A percentile compares a stretch with the other conserved stretches of the same genome.
phyloP scores from a whole-genome alignment of 2,329 filamentous ascomycete species.

The Pezicula carpinea region DNA sequence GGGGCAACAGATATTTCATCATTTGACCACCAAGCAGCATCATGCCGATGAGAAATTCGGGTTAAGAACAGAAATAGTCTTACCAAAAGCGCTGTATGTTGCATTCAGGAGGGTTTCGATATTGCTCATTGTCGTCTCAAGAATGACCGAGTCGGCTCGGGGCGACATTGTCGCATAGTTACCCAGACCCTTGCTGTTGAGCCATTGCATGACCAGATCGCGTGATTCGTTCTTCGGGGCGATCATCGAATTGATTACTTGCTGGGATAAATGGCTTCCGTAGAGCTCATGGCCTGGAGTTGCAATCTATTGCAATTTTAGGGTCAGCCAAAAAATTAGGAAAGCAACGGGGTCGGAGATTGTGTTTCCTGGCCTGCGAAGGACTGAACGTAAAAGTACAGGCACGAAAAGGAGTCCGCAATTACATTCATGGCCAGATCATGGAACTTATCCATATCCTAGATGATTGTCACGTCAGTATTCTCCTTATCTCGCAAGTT shows the following conservation, averaged over 20 bases:
- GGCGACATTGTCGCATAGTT: slow-evolving; percentile 39
- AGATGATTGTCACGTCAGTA: too few relatives aligned
- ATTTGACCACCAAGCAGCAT: too few relatives aligned
- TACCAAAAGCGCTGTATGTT: slow-evolving; percentile 46
- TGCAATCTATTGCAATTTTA: slow-evolving; percentile 20
- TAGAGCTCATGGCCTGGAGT: slow-evolving; percentile 47
- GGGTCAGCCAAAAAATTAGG: not conserved
- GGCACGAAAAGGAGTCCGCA: not conserved
- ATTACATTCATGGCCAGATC: slow-evolving; percentile 25
- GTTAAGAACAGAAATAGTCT: slow-evolving; percentile 36
- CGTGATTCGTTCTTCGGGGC: slow-evolving; percentile 47
- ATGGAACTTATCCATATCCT: slow-evolving; percentile 24
- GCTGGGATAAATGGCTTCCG: slow-evolving; percentile 45
- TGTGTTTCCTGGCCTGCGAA: not conserved
- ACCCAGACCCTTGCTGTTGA: slow-evolving; percentile 43
- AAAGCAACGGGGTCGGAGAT: not conserved
- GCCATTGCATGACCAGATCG: slow-evolving; percentile 52
- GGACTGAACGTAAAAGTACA: not conserved
- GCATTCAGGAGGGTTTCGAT: slow-evolving; percentile 50
- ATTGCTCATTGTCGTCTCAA: slow-evolving; percentile 40
- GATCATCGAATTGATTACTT: slow-evolving; percentile 48
- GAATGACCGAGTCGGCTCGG: slow-evolving; percentile 49
- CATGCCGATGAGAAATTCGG: slow-evolving; percentile 36
- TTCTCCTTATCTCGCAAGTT: too few relatives aligned
- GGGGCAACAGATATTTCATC: slow-evolving; percentile 18